These are phyloP conservation scores for Neurospora sp. DNA, from an alignment of 495 filamentous ascomycete genomes.

Conservation along the genomic window DNA sequence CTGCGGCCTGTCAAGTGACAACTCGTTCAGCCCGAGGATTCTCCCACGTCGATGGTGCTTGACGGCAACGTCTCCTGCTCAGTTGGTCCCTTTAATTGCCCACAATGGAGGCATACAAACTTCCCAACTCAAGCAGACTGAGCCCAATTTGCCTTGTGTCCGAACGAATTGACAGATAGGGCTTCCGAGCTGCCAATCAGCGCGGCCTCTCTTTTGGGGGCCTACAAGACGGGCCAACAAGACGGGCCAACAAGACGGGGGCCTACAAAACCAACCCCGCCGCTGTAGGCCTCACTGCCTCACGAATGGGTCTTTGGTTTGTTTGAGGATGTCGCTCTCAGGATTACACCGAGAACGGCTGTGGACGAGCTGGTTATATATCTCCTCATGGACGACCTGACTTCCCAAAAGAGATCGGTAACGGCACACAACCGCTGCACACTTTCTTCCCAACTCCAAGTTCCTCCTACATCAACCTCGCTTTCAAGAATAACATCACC, in stretches of 20 bases:
- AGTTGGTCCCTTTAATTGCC: not conserved
- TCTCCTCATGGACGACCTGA: not conserved
- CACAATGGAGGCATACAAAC: not conserved
- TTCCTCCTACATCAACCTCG: not conserved
- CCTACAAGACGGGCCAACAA: not conserved
- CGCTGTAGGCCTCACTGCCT: not conserved
- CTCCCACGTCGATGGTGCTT: not conserved
- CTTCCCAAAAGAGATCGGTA: not conserved
- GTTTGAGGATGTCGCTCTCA: not conserved
- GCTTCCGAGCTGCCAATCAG: not conserved
- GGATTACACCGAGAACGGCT: not conserved
- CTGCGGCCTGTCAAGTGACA: not conserved
- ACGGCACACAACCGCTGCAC: not conserved
- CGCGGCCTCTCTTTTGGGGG: not conserved
- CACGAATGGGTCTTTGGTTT: not conserved
- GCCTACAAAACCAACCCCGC: not conserved
- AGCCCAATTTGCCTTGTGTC: not conserved
- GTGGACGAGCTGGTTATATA: not conserved
- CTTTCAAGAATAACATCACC: not conserved
- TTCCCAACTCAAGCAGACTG: not conserved
- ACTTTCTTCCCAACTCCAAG: not conserved
- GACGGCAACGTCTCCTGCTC: not conserved
- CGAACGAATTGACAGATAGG: not conserved
- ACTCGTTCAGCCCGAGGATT: not conserved
- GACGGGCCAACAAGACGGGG: not conserved